A percentile compares a stretch with the other conserved stretches of the same genome.
phyloP scores from a whole-genome alignment of 305 asterid species.

The Stenogyne calaminthoides region DNA sequence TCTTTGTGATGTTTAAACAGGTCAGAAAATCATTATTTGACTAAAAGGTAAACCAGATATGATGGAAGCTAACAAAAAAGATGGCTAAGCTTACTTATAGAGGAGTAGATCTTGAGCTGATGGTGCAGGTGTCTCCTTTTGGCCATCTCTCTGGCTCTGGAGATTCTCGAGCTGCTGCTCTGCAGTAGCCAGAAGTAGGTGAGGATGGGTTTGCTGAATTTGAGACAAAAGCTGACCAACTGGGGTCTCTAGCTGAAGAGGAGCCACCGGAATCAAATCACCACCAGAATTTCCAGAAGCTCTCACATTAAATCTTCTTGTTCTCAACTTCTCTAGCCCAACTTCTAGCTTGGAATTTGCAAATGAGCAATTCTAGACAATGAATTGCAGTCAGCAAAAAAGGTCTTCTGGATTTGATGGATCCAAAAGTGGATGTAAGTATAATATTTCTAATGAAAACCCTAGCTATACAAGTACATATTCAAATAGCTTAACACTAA shows the following conservation, averaged over 20 bases:
- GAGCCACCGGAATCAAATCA: constrained; percentile 64
- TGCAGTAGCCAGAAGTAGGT: constrained; percentile 71
- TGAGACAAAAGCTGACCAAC: constrained; percentile 83
- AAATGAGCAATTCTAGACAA: constrained; percentile 52
- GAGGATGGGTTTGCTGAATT: constrained; percentile 74
- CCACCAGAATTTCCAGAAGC: constrained; percentile 65
- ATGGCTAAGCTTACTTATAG: constrained; percentile 67
- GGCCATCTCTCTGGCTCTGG: constrained; percentile 62
- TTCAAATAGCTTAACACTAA: not conserved
- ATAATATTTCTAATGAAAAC: constrained; percentile 10
- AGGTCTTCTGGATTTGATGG: constrained; percentile 18
- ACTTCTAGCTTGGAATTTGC: constrained; percentile 51
- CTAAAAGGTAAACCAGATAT: not conserved
- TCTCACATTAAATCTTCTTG: constrained; percentile 56
- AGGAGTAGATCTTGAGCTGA: constrained; percentile 70
- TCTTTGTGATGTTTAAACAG: not conserved
- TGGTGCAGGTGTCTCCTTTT: constrained; percentile 46
- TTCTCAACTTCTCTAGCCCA: constrained; percentile 52
- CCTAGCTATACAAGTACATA: not conserved
- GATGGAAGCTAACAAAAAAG: constrained; percentile 3
- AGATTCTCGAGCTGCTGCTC: constrained; percentile 95
- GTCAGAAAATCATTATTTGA: not conserved
- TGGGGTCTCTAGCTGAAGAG: constrained; percentile 79
- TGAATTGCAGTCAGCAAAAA: constrained; percentile 26
- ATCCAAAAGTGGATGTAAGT: constrained; percentile 8